Evolutionary conservation across 1,284 basidiomycete species (phyloP), one percentile per base, ranked within the genome.

Genomic region (Heterobasidion irregulare): DNA sequence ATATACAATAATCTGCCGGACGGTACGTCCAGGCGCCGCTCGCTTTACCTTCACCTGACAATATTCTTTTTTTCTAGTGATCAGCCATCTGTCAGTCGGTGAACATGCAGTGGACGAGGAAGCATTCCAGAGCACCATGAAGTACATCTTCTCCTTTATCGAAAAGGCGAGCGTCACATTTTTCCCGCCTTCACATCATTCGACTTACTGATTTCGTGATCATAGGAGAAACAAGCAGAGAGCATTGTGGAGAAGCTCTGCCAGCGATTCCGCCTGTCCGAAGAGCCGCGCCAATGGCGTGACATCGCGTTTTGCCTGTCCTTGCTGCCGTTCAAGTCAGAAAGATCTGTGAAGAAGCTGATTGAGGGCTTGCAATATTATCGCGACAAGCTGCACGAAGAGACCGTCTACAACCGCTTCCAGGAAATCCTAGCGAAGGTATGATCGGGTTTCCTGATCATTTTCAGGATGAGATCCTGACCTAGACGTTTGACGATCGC

Each of bases 1-100:
- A 95, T 99, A 58, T 99, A 98, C 72, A 99, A 99, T 74, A 98
- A 98, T 69, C 71, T 99, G 64, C 96, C 95, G 0, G 94, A 97
- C 72, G 82, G 86, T 86, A 62, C 47, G 78, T 66, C 13, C 12
- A n/a, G 5, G 8, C 19, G 16, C 8, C 50, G 46, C 47, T 6
- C 47, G 5, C 26, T 26, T 26, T 26, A 5, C 33, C 48, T 57
- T 33, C 33, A 35, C 13, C 12, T 52, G 12, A 13, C 12, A 1
- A 18, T n/a, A 13, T 46, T 57, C 26, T 34, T 41, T 33, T 56
- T 35, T 7, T 18, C n/a, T 59, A 91, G 93, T 98, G 55, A 96
- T 97, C 72, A 93, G 89, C 64, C 95, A 98, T 68, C 73, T 99
- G 36, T 95, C 92, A 0, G 86, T 90, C 6, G 96, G 97, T 10